Evolutionary conservation across 805 yeast species (phyloP).

Genomic region (Debaryomyces castellii): DNA sequence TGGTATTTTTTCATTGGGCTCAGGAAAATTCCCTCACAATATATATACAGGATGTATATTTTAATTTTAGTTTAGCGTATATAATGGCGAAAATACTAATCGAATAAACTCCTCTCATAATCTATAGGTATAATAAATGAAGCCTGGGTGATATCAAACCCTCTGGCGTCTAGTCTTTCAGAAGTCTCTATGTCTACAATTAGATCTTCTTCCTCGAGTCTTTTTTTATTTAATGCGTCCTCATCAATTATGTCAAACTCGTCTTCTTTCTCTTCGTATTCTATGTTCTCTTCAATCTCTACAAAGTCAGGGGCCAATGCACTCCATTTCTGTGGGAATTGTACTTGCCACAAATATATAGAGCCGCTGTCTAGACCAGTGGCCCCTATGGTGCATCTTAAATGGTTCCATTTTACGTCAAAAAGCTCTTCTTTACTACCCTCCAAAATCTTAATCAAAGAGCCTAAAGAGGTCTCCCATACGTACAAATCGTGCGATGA

Average conservation of each 20-base stretch:
- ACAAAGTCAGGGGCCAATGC: conserved; percentile 96
- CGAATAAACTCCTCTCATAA: conserved; percentile 16
- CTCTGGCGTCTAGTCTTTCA: conserved; percentile 71
- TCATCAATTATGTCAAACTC: conserved; percentile 83
- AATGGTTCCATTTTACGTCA: conserved; percentile 84
- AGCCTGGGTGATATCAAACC: conserved; percentile 50
- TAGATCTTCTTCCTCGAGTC: conserved; percentile 62
- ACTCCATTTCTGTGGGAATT: conserved; percentile 91
- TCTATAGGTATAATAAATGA: conserved; percentile 64
- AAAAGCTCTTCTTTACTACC: conserved; percentile 88
- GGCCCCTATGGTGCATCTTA: conserved; percentile 71
- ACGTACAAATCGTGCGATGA: conserved; percentile 86
- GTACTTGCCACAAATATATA: conserved; percentile 78
- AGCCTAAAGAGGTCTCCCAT: conserved; percentile 90
- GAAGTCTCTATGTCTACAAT: conserved; percentile 62
- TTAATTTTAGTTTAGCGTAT: not conserved
- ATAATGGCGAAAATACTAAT: not conserved
- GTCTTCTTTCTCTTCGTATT: conserved; percentile 84
- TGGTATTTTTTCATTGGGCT: conserved; percentile 8
- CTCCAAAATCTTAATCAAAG: conserved; percentile 84
- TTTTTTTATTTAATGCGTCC: conserved; percentile 58
- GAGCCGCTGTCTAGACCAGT: conserved; percentile 85
- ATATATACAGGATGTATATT: conserved; percentile 3
- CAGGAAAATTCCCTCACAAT: not conserved
- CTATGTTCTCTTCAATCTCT: conserved; percentile 88